These are phyloP conservation scores for Colletotrichum neosansevieriae DNA, from an alignment of 2,329 filamentous ascomycete species.

Conservation along the genomic window DNA sequence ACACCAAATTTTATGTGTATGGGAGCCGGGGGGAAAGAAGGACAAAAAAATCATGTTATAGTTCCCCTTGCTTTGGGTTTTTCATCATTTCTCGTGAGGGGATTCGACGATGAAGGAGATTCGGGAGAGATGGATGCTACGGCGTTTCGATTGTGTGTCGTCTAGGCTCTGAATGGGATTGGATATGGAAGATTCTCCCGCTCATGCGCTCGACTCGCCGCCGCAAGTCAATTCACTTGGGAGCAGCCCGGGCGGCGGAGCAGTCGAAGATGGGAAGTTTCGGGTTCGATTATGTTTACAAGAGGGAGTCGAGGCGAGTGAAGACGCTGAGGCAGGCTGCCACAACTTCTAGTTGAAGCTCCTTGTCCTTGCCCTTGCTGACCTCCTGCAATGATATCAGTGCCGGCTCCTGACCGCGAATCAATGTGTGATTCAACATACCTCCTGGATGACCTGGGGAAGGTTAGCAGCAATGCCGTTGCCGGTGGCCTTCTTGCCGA, in stretches of 20 bases:
- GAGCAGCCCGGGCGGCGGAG: background rate
- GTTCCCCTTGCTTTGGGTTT: background rate
- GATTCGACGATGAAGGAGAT: slow-evolving; percentile 25
- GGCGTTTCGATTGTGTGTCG: slow-evolving; percentile 28
- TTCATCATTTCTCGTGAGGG: slow-evolving; percentile 37
- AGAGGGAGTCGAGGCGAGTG: slow-evolving; percentile 93
- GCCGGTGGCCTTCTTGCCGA: slow-evolving; percentile 83
- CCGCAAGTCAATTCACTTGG: background rate
- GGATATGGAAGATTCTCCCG: slow-evolving; percentile 1
- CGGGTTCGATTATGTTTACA: slow-evolving; percentile 65
- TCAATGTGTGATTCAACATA: slow-evolving; percentile 47
- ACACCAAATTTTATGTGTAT: slow-evolving; percentile 26
- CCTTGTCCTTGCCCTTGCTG: slow-evolving; percentile 88
- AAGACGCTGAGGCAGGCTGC: slow-evolving; percentile 98
- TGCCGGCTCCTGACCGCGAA: background rate
- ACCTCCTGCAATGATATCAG: slow-evolving; percentile 71
- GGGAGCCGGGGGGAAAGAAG: slow-evolving; percentile 22
- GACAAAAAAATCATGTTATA: background rate
- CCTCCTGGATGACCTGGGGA: slow-evolving; percentile 85
- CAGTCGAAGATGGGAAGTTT: slow-evolving; percentile 13
- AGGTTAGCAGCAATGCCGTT: slow-evolving; percentile 93
- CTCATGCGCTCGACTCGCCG: slow-evolving; percentile 16
- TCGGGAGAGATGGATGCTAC: slow-evolving; percentile 17
- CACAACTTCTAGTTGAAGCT: slow-evolving; percentile 96
- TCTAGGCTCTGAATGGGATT: slow-evolving; percentile 33